Base-by-base conservation (phyloP, 371 early-diverging fungal genomes). In the Pancytospora epiphaga region DNA sequence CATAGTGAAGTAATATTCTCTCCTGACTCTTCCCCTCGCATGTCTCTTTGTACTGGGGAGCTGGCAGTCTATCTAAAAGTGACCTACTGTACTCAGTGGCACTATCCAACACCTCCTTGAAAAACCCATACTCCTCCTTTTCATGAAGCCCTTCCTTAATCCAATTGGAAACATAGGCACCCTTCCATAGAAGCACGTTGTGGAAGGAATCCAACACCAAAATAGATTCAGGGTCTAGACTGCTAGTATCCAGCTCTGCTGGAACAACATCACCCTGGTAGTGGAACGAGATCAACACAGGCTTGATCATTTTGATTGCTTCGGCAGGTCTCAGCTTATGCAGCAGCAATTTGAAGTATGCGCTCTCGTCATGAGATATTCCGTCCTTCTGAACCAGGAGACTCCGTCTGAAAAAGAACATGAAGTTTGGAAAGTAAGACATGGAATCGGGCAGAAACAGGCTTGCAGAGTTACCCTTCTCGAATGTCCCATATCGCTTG, bases 341-440 rank as follows among this genome's bases (percentile, higher is more conserved):
- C 3, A 80, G 66, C 18, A 83, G 74, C 50, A 74, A 85, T 82
- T 86, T 78, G 80, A 94, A 94, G 80, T 92, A 98, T 0, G 96
- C 92, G 1, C 94, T 93, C 75, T 98, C 98, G 80, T 98, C 99
- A 6, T 94, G 94, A 56, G 90, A 89, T 82, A 93, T 93, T 77
- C 95, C 95, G 81, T 96, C 96, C 19, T 93, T 94, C 80, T 96
- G 96, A 77, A 98, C 84, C 83, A 98, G 93, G 80, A 95, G 94
- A 71, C 88, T 88, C 51, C 99, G 85, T 68, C 98, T 85, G 69
- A 98, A 84, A 76, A 98, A 95, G 87, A 94, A 98, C 94, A 98
- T 95, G 79, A 97, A 98, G 82, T 96, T 95, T 30, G 97, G 95
- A 81, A 94, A 97, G 75, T 93, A 93, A 0, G 90, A 88, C 79